Base-by-base conservation (phyloP, 2,329 filamentous ascomycete genomes). In the Penicillium olsonii region DNA sequence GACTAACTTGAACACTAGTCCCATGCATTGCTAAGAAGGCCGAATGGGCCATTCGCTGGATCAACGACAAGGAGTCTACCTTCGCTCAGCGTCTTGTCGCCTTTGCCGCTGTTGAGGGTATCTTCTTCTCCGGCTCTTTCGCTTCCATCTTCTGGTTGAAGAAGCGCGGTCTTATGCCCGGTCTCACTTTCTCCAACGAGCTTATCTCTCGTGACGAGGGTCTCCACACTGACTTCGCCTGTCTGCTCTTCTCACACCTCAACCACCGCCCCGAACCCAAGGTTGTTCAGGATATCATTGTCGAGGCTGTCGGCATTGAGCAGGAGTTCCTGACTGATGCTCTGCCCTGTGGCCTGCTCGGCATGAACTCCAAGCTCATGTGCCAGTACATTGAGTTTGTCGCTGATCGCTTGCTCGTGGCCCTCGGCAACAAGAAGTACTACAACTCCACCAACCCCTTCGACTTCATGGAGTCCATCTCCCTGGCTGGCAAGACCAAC, bases 391-490 rank as follows among this genome's bases (percentile, higher is more conserved):
- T 99, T 62, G 94, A 99, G 84, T 99, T 99, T 65, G 94, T 99
- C 41, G 94, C 94, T 57, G 94, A 99, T 74, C 89, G 94, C 64
- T 87, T 99, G 29, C 84, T 99, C 29, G 80, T 97, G 51, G 87
- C 94, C 26, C 88, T 99, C 39, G 94, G 94, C 67, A 96, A 96
- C 75, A 83, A 88, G 65, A 97, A 96, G 82, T 81, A 88, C 66
- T 99, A 95, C 84, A 89, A 94, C 70, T 80, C 87, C 20, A 84
- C 87, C 72, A 99, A 99, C 79, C 94, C 94, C 71, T 99, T 99
- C 73, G 94, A 99, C 82, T 99, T 99, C 76, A 99, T 99, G 94
- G 94, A 99, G 83, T 96, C 96, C 78, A 99, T 99, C 75, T 97
- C 94, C 18, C 84, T 99, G 10, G 90, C 91, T 44, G 94, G 94